Evolutionary conservation across 2,329 filamentous ascomycete genomes (phyloP), one percentile per base, ranked within the genome.

Genomic region (Colletotrichum navitas): DNA sequence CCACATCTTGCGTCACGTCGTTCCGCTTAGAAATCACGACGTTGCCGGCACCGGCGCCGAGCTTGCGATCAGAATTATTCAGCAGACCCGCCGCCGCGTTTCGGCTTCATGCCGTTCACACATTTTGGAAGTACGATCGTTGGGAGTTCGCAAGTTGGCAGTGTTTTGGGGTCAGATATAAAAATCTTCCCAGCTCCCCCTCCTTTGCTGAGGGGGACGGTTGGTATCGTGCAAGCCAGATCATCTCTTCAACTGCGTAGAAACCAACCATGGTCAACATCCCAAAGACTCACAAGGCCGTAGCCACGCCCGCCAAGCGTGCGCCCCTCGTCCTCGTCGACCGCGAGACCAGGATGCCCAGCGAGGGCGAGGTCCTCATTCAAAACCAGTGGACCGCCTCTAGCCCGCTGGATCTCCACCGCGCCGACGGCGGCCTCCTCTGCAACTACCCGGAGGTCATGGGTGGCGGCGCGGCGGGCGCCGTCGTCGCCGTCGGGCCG

Each of bases 321-420:
- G 66, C 72, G 1, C 77, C 77, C 24, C 75, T 79, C n/a, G 21
- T 74, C 24, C 74, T 76, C 66, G 36, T 75, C 68, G 66, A 73
- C 34, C 60, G 70, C 11, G 76, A 77, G 12, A 80, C 79, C 39
- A 41, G 76, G 34, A 55, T 76, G 14, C 85, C 85, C 0, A 70
- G 74, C 1, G 75, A 77, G 1, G 82, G 85, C 39, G 85, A 91
- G 76, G 83, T 90, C 45, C 82, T 85, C n/a, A 79, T 91, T 45
- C 84, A 82, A 26, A 85, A 89, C n/a, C 80, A 85, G 66, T 91
- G 87, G 87, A 89, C 88, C 1, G 85, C 88, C 5, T 90, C 89
- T 0, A 88, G 87, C 2, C 90, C 90, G 0, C 80, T 91, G 0
- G 88, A 91, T 75, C 81, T 91, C 4, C 90, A 92, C 78, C 85